These are phyloP conservation scores for Geosiphon pyriformis DNA, from an alignment of 192 early-diverging fungal species.

Conservation along the genomic window DNA sequence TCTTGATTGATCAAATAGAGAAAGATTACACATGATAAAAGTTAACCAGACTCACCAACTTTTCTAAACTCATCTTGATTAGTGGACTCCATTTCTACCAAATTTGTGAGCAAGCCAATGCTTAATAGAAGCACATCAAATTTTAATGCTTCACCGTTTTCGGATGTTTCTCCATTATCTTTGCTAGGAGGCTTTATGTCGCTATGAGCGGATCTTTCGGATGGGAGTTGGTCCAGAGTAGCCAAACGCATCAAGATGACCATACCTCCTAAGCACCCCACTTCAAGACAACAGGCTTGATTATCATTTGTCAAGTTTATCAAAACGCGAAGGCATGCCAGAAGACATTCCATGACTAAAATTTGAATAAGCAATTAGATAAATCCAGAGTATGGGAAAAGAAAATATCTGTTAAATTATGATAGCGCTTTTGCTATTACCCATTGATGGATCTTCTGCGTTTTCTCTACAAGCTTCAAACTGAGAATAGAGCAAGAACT, in stretches of 20 bases:
- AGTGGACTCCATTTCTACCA: slow-evolving; percentile 18
- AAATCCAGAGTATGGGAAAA: background rate
- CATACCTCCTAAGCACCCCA: slow-evolving; percentile 18
- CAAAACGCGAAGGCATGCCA: slow-evolving; percentile 13
- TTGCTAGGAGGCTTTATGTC: too few relatives aligned
- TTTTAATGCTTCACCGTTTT: slow-evolving; percentile 11
- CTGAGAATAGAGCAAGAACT: slow-evolving; percentile 27
- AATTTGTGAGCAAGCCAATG: slow-evolving; percentile 23
- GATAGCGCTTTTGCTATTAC: background rate
- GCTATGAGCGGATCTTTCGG: too few relatives aligned
- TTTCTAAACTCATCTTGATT: slow-evolving; percentile 25
- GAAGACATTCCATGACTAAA: slow-evolving; percentile 23
- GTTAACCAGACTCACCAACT: slow-evolving; percentile 10
- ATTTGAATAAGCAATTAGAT: too few relatives aligned
- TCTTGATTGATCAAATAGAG: background rate
- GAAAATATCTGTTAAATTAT: background rate
- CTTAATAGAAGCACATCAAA: slow-evolving; percentile 21
- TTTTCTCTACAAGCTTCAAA: background rate
- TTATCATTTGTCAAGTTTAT: slow-evolving; percentile 26
- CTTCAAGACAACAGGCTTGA: slow-evolving; percentile 2
- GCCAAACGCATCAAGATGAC: slow-evolving; percentile 18
- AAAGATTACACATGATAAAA: background rate
- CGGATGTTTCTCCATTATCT: too few relatives aligned
- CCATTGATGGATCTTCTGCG: background rate
- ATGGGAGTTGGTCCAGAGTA: slow-evolving; percentile 17